These are phyloP conservation scores for Tricholoma saponaceum DNA, from an alignment of 768 basidiomycete genomes.

Conservation along the genomic window DNA sequence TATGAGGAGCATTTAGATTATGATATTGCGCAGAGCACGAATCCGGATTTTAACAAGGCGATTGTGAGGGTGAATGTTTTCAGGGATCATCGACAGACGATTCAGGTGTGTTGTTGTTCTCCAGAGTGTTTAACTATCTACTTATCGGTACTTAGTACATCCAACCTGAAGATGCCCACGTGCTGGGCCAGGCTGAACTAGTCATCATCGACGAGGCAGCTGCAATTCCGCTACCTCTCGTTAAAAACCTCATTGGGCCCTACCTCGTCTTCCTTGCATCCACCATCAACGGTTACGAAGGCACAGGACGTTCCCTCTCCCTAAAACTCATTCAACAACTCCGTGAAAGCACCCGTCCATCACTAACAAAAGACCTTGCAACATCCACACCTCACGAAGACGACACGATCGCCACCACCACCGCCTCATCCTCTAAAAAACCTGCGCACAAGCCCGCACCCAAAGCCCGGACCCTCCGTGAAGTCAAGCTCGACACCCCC, in stretches of 20 bases:
- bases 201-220: conserved; percentile 99
- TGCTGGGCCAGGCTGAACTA: conserved; percentile 95
- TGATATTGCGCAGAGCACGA: conserved; percentile 93
- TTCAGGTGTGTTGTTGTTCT: conserved; percentile 62
- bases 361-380: conserved; percentile 59
- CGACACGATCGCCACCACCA: conserved; percentile 25
- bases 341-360: conserved; percentile 83
- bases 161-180: conserved; percentile 96
- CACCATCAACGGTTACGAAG: conserved; percentile 99
- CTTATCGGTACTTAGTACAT: conserved; percentile 68
- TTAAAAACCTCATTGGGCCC: conserved; percentile 89
- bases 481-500: conserved; percentile 92
- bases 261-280: conserved; percentile 99
- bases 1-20: conserved; percentile 99
- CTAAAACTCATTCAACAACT: conserved; percentile 97
- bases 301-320: conserved; percentile 96
- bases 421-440: conserved; percentile 48
- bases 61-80: conserved; percentile 96
- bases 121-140: not conserved
- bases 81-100: conserved; percentile 90
- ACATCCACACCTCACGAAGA: conserved; percentile 37
- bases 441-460: conserved; percentile 48
- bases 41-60: conserved; percentile 90
- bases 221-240: conserved; percentile 94
- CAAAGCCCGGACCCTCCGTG: conserved; percentile 76